Conservation (phyloP, 1,284 basidiomycete species). For the Ganoderma sp. region DNA sequence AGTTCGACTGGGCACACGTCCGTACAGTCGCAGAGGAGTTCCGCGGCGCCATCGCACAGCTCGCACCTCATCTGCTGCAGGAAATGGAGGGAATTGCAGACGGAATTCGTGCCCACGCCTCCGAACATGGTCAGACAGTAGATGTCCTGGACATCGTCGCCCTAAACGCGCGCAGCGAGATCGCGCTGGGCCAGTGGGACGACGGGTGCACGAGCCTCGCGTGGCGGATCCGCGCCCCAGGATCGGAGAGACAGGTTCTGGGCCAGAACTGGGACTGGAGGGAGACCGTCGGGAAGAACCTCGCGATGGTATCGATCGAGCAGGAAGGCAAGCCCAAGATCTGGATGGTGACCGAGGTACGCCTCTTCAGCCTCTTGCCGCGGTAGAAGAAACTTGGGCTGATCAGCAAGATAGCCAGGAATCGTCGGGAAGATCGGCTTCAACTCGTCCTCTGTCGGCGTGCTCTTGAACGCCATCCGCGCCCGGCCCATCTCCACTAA, state of each 20-base stretch:
- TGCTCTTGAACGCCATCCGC: conserved; percentile 47
- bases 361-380: neutral
- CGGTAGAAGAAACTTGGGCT: neutral
- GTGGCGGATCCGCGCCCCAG: conserved; percentile 35
- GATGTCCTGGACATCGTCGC: conserved; percentile 43
- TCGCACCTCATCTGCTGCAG: conserved; percentile 41
- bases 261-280: conserved; percentile 50
- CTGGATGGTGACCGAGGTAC: conserved; percentile 46
- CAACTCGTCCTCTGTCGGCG: conserved; percentile 44
- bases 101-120: conserved; percentile 29
- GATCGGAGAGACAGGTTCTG: conserved; percentile 37
- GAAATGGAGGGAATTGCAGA: conserved; percentile 45
- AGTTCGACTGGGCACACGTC: conserved; percentile 43
- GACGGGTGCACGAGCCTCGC: conserved; percentile 47
- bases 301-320: conserved; percentile 41
- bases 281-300: conserved; percentile 41
- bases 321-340: conserved; percentile 41
- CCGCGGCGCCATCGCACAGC: conserved; percentile 33
- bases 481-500: conserved; percentile 39
- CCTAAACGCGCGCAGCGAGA: conserved; percentile 46
- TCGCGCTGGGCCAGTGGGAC: conserved; percentile 44
- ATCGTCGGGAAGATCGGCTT: conserved; percentile 49
- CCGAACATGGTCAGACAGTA: conserved; percentile 17
- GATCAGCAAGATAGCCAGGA: conserved; percentile 37
- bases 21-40: conserved; percentile 38